Percentiles rank a stretch among this genome's conserved stretches.
phyloP scores from a whole-genome alignment of 768 basidiomycete species.

The Mycena maculata region DNA sequence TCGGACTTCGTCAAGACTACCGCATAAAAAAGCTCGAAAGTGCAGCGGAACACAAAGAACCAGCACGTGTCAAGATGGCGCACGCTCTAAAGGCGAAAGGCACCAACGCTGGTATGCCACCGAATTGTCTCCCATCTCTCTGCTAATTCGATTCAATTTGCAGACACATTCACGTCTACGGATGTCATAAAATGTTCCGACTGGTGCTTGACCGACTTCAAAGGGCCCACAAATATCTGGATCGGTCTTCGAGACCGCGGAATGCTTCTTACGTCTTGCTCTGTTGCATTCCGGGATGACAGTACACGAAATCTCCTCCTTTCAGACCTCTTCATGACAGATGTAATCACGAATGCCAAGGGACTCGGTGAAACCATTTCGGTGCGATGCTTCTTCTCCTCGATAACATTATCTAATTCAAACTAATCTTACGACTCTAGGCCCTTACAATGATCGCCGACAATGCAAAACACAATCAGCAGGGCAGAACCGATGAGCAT shows the following conservation, averaged over 20 bases:
- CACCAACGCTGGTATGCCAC: neutral
- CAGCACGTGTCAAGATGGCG: slow-evolving; percentile 13
- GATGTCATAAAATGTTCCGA: slow-evolving; percentile 6
- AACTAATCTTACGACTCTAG: slow-evolving; percentile 8
- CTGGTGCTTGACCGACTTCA: slow-evolving; percentile 16
- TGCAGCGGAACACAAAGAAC: slow-evolving; percentile 11
- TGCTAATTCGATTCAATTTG: neutral
- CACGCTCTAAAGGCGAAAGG: slow-evolving; percentile 14
- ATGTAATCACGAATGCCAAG: slow-evolving; percentile 21
- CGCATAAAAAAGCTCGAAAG: slow-evolving; percentile 8
- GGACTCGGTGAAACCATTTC: neutral
- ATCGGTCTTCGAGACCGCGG: slow-evolving; percentile 33
- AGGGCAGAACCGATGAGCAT: slow-evolving; percentile 47
- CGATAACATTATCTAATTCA: too few relatives aligned
- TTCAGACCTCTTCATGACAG: slow-evolving; percentile 35
- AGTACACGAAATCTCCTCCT: slow-evolving; percentile 28
- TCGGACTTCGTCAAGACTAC: slow-evolving; percentile 1
- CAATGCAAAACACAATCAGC: slow-evolving; percentile 47
- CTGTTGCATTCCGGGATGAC: slow-evolving; percentile 40
- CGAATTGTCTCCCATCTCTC: too few relatives aligned
- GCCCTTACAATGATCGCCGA: slow-evolving; percentile 42
- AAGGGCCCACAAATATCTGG: slow-evolving; percentile 4
- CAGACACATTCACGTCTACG: slow-evolving; percentile 14
- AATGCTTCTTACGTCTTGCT: slow-evolving; percentile 36
- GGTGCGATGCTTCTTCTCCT: neutral